A percentile compares a stretch with the other conserved stretches of the same genome.
Conservation (phyloP, 1,284 basidiomycete species). For the Trametes sp. region DNA sequence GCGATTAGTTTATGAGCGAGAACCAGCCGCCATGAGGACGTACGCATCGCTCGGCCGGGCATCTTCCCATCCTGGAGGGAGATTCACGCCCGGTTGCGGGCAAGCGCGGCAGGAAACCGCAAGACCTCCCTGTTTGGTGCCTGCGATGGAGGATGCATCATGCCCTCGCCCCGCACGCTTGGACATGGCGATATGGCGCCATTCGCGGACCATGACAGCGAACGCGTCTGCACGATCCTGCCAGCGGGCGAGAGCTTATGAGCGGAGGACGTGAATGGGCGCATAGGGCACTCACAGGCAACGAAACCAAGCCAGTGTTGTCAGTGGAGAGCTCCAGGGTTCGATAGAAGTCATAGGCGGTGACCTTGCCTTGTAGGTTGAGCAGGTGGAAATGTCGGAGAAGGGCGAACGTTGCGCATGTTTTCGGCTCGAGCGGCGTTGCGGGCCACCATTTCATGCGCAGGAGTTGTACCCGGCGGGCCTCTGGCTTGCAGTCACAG, state of each 20-base stretch:
- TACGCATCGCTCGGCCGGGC: not conserved
- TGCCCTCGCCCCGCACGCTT: not conserved
- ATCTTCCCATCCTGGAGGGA: not conserved
- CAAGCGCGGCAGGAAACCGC: not conserved
- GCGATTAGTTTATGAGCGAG: not conserved
- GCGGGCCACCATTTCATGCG: slow-evolving; percentile 25
- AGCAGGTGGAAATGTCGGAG: slow-evolving; percentile 23
- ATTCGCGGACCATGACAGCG: not conserved
- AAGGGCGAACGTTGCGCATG: slow-evolving; percentile 18
- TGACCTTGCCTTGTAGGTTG: slow-evolving; percentile 20
- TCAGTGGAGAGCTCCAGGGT: slow-evolving; percentile 20
- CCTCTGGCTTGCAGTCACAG: not conserved
- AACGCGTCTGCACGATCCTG: not conserved
- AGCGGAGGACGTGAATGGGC: not conserved
- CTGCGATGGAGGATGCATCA: not conserved
- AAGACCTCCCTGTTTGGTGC: not conserved
- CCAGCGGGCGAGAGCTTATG: not conserved
- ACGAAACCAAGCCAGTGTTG: slow-evolving; percentile 3
- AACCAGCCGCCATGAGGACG: not conserved
- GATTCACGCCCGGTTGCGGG: not conserved
- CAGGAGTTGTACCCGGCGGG: not conserved
- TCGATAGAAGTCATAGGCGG: slow-evolving; percentile 25
- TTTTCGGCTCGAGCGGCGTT: slow-evolving; percentile 4
- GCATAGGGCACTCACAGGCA: not conserved
- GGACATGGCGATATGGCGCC: not conserved